Conservation (phyloP, 2,329 filamentous ascomycete genomes). For the Fusarium agapanthi region DNA sequence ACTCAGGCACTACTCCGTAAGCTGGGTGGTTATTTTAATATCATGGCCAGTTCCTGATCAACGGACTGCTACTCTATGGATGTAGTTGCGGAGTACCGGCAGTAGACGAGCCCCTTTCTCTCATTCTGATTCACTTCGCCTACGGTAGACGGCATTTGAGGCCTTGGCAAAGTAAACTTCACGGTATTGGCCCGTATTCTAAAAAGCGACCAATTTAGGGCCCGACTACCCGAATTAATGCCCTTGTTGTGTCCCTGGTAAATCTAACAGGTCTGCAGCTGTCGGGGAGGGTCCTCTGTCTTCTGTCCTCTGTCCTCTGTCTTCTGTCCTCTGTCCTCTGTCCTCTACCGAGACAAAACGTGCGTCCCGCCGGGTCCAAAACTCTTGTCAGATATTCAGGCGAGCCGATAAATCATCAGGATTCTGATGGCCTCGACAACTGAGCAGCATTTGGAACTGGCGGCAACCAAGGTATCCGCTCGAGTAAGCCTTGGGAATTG, state of each 20-base stretch:
- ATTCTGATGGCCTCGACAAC: background rate
- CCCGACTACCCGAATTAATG: background rate
- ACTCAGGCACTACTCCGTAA: slow-evolving; percentile 1
- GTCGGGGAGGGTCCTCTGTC: background rate
- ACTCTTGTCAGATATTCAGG: slow-evolving; percentile 1
- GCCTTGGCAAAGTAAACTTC: slow-evolving; percentile 14
- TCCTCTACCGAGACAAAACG: slow-evolving; percentile 6
- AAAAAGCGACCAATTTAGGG: slow-evolving; percentile 1
- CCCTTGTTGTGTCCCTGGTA: background rate
- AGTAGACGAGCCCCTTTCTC: background rate
- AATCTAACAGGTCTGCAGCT: background rate
- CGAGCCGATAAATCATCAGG: background rate
- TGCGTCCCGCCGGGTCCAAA: slow-evolving; percentile 7
- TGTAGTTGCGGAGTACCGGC: background rate
- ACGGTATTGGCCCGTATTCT: background rate
- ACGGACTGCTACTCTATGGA: background rate
- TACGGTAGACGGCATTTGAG: slow-evolving; percentile 2
- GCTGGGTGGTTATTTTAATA: background rate
- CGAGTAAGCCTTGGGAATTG: background rate
- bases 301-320: no score
- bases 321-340: no score
- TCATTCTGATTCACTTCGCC: background rate
- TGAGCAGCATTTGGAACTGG: background rate
- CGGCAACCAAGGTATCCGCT: background rate
- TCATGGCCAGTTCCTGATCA: slow-evolving; percentile 14